Base-by-base conservation (phyloP, 164 flowering plant genomes). In the Paratinospora sagittata region DNA sequence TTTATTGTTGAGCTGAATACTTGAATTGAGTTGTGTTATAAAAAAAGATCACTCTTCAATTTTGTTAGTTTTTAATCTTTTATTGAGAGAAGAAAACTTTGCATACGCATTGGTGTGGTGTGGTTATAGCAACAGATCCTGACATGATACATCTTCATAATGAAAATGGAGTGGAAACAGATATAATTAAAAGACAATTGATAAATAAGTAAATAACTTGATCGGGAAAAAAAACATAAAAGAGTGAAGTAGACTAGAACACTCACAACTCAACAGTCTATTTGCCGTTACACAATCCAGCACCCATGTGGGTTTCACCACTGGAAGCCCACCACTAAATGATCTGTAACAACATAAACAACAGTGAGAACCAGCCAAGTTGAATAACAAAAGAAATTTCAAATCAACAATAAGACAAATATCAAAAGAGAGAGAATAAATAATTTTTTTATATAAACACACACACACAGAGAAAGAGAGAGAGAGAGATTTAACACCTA, bases 261-360 rank as follows among this genome's bases (percentile, higher is more conserved):
- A 73, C 94, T 81, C 85, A 92, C 99, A 95, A 67, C 80, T 88
- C 78, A 95, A 79, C 58, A 95, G 84, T 77, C 78, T 90, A 61
- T 88, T 85, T 43, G 99, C 93, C 72, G 87, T 86, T 67, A 91
- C 81, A 63, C 84, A 95, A 75, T 92, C 97, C 77, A 89, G 58
- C 62, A 95, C 76, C 99, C 98, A 95, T 17, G 81, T 63, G 9
- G 98, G 97, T 79, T 92, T 90, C 74, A 95, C 97, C 12, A 95
- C 92, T 14, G 99, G 96, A 27, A 95, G 90, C 63, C 99, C 98
- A 67, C 90, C 75, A 65, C 98, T 93, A 77, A 91, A 95, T 7
- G 97, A 84, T 78, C 98, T 95, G 78, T 27, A 78, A 47, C 26
- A 34, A 58, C 69, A 57, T 63, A 67, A 63, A 60, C 41, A 76